Evolutionary conservation across 2,329 filamentous ascomycete species (phyloP).

Genomic region (Xylaria sp.): DNA sequence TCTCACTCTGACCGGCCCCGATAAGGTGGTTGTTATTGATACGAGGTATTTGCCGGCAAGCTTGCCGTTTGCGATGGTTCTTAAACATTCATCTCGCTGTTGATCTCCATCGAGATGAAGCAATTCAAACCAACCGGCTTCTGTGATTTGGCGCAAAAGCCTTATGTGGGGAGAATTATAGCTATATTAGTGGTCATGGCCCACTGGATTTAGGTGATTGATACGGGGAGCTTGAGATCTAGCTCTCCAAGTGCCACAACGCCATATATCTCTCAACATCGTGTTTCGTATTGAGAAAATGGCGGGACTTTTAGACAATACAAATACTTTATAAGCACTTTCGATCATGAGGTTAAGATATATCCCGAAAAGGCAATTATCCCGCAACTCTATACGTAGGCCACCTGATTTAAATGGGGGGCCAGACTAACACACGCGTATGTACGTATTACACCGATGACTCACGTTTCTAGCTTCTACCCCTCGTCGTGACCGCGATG

Average conservation of each 20-base stretch:
- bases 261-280: not conserved
- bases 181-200: not conserved
- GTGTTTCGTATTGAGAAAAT: not conserved
- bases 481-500: not conserved
- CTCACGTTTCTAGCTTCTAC: slow-evolving; percentile 13
- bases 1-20: not conserved
- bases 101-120: slow-evolving; percentile 9
- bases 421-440: not conserved
- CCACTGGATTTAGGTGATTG: slow-evolving; percentile 14
- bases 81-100: slow-evolving; percentile 22
- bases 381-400: not conserved
- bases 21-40: not conserved
- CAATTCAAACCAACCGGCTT: not conserved
- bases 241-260: not conserved
- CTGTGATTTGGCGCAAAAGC: not conserved
- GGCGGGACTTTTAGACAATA: not conserved
- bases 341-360: not conserved
- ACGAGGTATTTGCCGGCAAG: slow-evolving; percentile 2
- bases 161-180: slow-evolving; percentile 13
- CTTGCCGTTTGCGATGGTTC: slow-evolving; percentile 1
- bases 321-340: not conserved
- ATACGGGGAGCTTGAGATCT: not conserved
- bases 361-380: slow-evolving; percentile 11
- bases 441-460: slow-evolving; percentile 22
- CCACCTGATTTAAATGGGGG: slow-evolving; percentile 10